These are phyloP conservation scores for Bathelium albidoporum DNA, from an alignment of 495 filamentous ascomycete genomes.

Conservation along the genomic window DNA sequence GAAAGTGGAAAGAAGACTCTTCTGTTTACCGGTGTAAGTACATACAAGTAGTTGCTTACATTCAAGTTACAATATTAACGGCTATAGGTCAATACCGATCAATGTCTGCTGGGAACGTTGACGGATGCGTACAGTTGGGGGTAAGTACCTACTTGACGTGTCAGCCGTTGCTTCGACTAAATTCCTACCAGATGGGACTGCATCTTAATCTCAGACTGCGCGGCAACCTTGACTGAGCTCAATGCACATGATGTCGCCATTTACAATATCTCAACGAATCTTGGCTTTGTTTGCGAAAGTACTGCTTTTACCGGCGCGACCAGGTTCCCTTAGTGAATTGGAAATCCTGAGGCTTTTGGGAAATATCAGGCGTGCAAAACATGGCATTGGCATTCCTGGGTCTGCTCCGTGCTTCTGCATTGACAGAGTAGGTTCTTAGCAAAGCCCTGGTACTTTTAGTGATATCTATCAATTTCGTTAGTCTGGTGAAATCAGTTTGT, in stretches of 20 bases:
- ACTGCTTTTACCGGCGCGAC: slow-evolving; percentile 6
- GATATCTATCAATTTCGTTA: no score
- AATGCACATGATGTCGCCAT: slow-evolving; percentile 19
- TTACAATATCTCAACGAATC: slow-evolving; percentile 21
- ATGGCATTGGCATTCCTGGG: no score
- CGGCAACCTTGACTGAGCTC: slow-evolving; percentile 17
- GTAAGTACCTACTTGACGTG: no score
- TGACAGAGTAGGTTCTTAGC: no score
- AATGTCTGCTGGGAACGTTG: slow-evolving; percentile 18
- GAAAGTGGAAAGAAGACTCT: slow-evolving; percentile 23
- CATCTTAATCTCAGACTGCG: slow-evolving; percentile 20
- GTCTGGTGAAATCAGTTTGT: no score
- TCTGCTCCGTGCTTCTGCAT: no score
- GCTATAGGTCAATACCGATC: slow-evolving; percentile 24
- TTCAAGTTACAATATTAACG: no score
- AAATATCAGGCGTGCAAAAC: no score
- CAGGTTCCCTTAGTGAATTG: neutral
- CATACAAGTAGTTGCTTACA: no score
- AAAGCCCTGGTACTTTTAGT: no score
- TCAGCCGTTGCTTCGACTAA: no score
- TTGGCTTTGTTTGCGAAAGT: slow-evolving; percentile 21
- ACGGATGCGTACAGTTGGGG: neutral
- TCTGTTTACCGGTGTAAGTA: slow-evolving; percentile 18
- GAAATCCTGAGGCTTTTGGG: no score
- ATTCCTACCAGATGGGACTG: slow-evolving; percentile 25